phyloP scores from a whole-genome alignment of 78 protist species.

The Dictyostelium purpureum region DNA sequence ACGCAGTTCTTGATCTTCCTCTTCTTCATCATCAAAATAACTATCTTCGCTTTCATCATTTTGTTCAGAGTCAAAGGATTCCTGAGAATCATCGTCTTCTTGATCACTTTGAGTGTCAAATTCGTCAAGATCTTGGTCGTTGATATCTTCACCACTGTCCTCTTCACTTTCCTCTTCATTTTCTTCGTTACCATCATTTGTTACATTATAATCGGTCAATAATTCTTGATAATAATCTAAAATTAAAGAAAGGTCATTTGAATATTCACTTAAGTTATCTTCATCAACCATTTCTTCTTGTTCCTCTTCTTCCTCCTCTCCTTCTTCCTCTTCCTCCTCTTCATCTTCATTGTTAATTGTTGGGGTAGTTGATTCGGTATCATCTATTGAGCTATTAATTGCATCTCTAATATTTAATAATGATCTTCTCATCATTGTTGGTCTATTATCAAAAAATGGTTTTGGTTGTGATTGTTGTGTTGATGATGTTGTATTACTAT shows the following conservation, averaged over 20 bases:
- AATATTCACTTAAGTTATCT: background rate
- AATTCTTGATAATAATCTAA: slow-evolving; percentile 33
- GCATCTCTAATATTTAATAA: background rate
- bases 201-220: background rate
- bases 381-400: too few species aligned
- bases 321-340: background rate
- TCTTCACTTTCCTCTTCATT: background rate
- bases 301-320: background rate
- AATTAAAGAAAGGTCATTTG: background rate
- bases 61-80: too few species aligned
- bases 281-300: background rate
- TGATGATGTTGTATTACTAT: too few species aligned
- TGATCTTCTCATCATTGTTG: background rate
- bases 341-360: too few species aligned
- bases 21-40: background rate
- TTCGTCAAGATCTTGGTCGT: background rate
- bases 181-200: background rate
- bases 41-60: background rate
- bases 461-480: too few species aligned
- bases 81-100: background rate
- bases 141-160: background rate
- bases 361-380: too few species aligned
- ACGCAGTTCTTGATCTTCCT: background rate
- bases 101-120: background rate
- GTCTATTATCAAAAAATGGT: background rate